Evolutionary conservation across 129 eudicot species (phyloP), one percentile per base, ranked within the genome.

Genomic region (Flaveria trinervia): DNA sequence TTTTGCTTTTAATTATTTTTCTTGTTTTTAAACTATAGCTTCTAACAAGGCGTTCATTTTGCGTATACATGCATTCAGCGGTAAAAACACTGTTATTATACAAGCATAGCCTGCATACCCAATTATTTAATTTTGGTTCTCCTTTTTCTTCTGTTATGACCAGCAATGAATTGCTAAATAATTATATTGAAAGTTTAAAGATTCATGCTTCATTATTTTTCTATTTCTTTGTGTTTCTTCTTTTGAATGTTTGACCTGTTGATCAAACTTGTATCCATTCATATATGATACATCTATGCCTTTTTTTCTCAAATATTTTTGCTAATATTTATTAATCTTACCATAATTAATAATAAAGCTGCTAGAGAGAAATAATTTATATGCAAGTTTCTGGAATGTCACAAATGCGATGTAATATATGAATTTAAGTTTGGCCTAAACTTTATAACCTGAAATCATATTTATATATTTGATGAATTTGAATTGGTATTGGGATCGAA

Each of bases 401-500:
- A 18, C 64, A 13, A 7, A 3, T 25, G 22, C 16, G 39, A 55
- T 54, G 30, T 33, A 20, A 18, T 33, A 2, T 33, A 55, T 57
- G 68, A 73, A 13, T 73, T 48, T 57, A n/a, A 25, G 67, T 60
- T 60, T 60, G 39, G 26, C 11, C 2, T 25, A 60, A 60, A 60
- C 1, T 3, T 10, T 14, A 62, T 25, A 62, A 26, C 22, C 12
- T 16, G 2, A 16, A 10, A 18, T 26, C 52, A 14, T 26, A 9
- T 51, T 20, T 68, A 51, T 36, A 10, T 74, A 49, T 39, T 16
- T 44, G 7, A 69, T 17, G 75, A 72, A 71, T 41, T 45, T 36
- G 77, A 61, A 55, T 46, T 76, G 56, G 75, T 56, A 72, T 41
- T 45, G 41, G 77, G 51, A 55, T 46, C 70, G 56, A 74, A 48